Percentiles rank a stretch among this genome's conserved stretches.
Evolutionary conservation across 176 grass and related monocot genomes (phyloP).

Genomic region (Zoysia japonica): DNA sequence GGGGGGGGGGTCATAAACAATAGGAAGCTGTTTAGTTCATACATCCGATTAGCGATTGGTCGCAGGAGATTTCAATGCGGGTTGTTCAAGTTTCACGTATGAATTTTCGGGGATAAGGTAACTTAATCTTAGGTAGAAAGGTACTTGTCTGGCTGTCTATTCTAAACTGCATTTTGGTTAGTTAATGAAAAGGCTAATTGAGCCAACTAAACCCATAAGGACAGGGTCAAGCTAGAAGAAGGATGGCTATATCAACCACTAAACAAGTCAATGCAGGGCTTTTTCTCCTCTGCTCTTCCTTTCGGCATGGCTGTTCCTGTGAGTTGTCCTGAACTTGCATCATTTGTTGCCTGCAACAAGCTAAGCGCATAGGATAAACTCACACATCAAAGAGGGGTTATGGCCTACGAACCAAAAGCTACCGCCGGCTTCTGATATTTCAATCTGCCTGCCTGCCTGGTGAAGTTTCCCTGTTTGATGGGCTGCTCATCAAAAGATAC

Average conservation of each 20-base stretch:
- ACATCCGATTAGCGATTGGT: not conserved
- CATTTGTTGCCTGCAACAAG: constrained; percentile 51
- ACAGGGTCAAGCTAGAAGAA: constrained; percentile 32
- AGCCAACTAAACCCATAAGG: constrained; percentile 45
- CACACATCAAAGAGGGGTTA: constrained; percentile 6
- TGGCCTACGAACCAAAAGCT: not conserved
- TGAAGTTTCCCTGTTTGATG: constrained; percentile 55
- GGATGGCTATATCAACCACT: constrained; percentile 30
- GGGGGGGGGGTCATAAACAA: no score
- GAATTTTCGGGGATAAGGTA: constrained; percentile 24
- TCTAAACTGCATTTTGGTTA: constrained; percentile 29
- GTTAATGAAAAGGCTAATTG: constrained; percentile 44
- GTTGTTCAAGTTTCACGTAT: not conserved
- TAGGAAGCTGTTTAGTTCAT: not conserved
- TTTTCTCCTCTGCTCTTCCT: constrained; percentile 39
- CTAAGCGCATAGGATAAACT: constrained; percentile 25
- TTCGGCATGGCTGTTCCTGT: constrained; percentile 44
- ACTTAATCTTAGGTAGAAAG: constrained; percentile 52
- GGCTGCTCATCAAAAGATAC: constrained; percentile 44
- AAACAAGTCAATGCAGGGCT: constrained; percentile 36
- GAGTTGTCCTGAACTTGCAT: constrained; percentile 49
- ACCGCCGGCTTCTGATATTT: constrained; percentile 32
- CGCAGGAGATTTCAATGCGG: not conserved
- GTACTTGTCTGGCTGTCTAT: constrained; percentile 21
- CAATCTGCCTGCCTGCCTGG: constrained; percentile 32